Conservation (phyloP, 148 eudicot species). For the Rhododendron ovatum region DNA sequence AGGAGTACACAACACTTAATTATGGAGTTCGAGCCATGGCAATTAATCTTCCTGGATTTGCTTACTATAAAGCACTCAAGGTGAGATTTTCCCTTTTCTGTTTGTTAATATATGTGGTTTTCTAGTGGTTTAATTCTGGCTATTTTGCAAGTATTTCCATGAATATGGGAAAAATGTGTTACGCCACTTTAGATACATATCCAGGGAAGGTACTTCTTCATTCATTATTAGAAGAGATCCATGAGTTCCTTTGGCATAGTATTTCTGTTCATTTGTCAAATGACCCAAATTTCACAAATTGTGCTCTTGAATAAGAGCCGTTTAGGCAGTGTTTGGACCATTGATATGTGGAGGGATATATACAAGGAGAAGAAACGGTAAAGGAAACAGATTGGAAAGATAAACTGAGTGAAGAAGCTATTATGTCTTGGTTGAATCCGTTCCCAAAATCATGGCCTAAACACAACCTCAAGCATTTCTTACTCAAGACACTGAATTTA, state of each 20-base stretch:
- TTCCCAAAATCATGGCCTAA: not conserved
- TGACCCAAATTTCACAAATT: not conserved
- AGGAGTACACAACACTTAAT: conserved; percentile 59
- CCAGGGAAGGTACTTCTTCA: not conserved
- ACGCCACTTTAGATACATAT: not conserved
- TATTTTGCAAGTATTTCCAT: not conserved
- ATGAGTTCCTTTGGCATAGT: not conserved
- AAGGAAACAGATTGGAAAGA: not conserved
- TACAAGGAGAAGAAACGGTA: not conserved
- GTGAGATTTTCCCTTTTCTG: conserved; percentile 19
- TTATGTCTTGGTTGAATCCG: not conserved
- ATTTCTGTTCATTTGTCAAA: not conserved
- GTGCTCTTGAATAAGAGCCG: not conserved
- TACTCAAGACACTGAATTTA: not conserved
- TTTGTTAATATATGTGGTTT: not conserved
- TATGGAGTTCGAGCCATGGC: conserved; percentile 83
- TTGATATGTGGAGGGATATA: not conserved
- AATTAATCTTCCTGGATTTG: conserved; percentile 80
- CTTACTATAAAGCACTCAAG: conserved; percentile 72
- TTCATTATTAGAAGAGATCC: not conserved
- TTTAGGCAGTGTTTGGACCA: not conserved
- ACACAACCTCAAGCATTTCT: not conserved
- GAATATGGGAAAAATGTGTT: not conserved
- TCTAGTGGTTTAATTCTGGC: not conserved
- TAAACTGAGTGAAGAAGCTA: not conserved